Percentiles rank a stretch among this genome's conserved stretches.
These are phyloP conservation scores for Parathielavia appendiculata DNA, from an alignment of 495 filamentous ascomycete species.

Conservation along the genomic window DNA sequence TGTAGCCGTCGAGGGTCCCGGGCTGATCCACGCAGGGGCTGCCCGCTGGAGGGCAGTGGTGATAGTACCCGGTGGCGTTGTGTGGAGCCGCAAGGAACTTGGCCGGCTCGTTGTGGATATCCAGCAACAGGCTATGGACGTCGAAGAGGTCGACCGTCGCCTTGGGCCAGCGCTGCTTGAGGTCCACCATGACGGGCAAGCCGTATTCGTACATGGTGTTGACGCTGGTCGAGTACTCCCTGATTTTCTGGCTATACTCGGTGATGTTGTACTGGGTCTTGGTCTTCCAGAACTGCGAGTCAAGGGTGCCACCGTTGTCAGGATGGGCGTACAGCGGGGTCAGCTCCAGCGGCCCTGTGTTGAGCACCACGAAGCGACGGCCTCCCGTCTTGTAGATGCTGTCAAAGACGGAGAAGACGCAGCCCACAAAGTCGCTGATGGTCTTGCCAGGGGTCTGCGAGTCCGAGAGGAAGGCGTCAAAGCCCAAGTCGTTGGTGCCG, in stretches of 20 bases:
- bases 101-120: slow-evolving; percentile 56
- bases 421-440: slow-evolving; percentile 58
- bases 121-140: slow-evolving; percentile 55
- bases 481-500: slow-evolving; percentile 71
- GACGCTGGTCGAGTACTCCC: slow-evolving; percentile 52
- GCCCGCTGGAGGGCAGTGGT: slow-evolving; percentile 45
- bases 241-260: slow-evolving; percentile 51
- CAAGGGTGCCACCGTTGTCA: slow-evolving; percentile 44
- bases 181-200: slow-evolving; percentile 48
- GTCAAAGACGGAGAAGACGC: slow-evolving; percentile 56
- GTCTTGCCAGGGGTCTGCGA: slow-evolving; percentile 53
- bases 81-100: slow-evolving; percentile 56
- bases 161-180: slow-evolving; percentile 53
- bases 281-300: slow-evolving; percentile 54
- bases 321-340: slow-evolving; percentile 55
- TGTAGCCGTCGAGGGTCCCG: slow-evolving; percentile 35
- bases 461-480: slow-evolving; percentile 57
- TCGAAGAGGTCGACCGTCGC: slow-evolving; percentile 61
- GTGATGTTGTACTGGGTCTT: slow-evolving; percentile 50
- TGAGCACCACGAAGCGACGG: slow-evolving; percentile 64
- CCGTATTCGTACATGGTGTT: slow-evolving; percentile 61
- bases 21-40: slow-evolving; percentile 31
- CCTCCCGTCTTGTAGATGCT: slow-evolving; percentile 58
- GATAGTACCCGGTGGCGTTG: slow-evolving; percentile 56
- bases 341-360: slow-evolving; percentile 57